phyloP scores from a whole-genome alignment of 108 stramenopile genomes.

The Fragilariopsis cylindrus region DNA sequence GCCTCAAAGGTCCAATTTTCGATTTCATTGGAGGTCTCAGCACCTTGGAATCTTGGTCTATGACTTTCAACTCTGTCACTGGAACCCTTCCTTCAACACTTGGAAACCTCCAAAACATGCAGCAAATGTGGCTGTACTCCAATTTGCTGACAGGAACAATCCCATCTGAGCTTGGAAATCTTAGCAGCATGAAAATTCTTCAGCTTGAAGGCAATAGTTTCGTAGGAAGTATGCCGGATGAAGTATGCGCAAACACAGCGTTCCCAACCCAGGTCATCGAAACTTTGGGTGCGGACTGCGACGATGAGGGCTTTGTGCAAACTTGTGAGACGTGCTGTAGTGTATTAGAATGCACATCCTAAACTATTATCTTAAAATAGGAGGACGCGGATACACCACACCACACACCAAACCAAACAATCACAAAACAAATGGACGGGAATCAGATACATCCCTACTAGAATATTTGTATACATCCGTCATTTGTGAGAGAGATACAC shows the following conservation, averaged over 20 bases:
- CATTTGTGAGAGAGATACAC: too few relatives aligned
- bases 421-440: too few relatives aligned
- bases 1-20: slow-evolving; percentile 14
- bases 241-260: slow-evolving; percentile 16
- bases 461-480: too few relatives aligned
- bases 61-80: slow-evolving; percentile 17
- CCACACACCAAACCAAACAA: too few relatives aligned
- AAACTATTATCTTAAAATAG: not conserved
- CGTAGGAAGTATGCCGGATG: slow-evolving; percentile 30
- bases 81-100: slow-evolving; percentile 8
- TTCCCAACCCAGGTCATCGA: slow-evolving; percentile 16
- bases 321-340: slow-evolving; percentile 33
- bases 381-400: too few relatives aligned
- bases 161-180: slow-evolving; percentile 26
- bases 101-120: not conserved
- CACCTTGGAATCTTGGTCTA: slow-evolving; percentile 20
- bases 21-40: slow-evolving; percentile 14
- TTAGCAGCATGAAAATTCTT: slow-evolving; percentile 16
- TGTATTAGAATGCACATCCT: slow-evolving; percentile 22
- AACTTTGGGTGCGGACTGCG: slow-evolving; percentile 27
- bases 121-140: slow-evolving; percentile 31
- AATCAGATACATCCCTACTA: too few relatives aligned
- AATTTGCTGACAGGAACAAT: slow-evolving; percentile 34
- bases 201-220: slow-evolving; percentile 35
- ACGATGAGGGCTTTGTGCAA: not conserved